Base-by-base conservation (phyloP, 2,329 filamentous ascomycete species). In the Cladosporium sp. region DNA sequence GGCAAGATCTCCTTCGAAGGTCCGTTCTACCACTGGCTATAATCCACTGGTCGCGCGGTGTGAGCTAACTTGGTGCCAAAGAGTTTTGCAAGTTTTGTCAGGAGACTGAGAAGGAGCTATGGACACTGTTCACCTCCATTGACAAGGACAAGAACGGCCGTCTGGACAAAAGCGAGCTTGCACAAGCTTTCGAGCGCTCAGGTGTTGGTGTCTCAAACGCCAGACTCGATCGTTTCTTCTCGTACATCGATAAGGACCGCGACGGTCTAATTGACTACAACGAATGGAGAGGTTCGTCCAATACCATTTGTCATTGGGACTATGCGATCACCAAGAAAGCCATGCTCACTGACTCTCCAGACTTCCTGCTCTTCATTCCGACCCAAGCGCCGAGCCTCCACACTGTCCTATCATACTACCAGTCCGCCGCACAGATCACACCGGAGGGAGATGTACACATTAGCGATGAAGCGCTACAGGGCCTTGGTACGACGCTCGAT, bases 381-480 rank as follows among this genome's bases (percentile, higher is more conserved):
- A 82, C 87, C 63, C 80, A 85, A 65, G 82, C 83, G 59, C 85
- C 88, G 22, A 88, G 88, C 64, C 82, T 99, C 45, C 86, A 87
- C 70, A 87, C 90, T 55, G 89, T 97, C 58, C 80, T 97, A 67
- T 92, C 90, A 54, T 97, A 95, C 76, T 99, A 96, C 75, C 88
- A 89, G 60, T 88, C 91, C 51, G 90, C 93, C 66, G 87, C 95
- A 71, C 92, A 89, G 74, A 82, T 99, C 72, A 96, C 90, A 70
- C 82, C 91, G 61, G 94, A 99, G 81, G 94, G 94, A 74, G 94
- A 97, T 78, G 94, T 94, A 66, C 83, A 90, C 69, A 87, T 97
- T 69, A 90, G 88, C 79, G 92, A 96, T 78, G 91, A 96, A 73
- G 88, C 88, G 72, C 84, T 96, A 71, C 85, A 96, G 82, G 90